Percentiles rank a stretch among this genome's conserved stretches.
phyloP scores from a whole-genome alignment of 2,329 filamentous ascomycete genomes.

The Ambrosiella xylebori region DNA sequence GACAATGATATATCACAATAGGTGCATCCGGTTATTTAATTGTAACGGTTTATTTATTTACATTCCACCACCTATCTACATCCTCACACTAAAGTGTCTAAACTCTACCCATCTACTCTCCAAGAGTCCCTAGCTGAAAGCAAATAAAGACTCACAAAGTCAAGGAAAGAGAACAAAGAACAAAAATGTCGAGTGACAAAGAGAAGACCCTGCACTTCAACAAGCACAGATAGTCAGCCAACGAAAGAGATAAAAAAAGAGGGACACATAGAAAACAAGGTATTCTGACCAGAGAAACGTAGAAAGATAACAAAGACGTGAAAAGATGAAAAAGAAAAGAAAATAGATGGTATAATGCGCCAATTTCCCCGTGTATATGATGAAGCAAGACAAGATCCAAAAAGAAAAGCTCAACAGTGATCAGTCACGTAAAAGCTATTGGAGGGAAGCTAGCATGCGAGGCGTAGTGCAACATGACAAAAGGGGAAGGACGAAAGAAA shows the following conservation, averaged over 20 bases:
- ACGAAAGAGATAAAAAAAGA: conserved; percentile 12
- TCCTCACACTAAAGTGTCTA: background rate
- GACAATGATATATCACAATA: no score
- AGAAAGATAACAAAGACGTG: background rate
- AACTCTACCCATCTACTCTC: background rate
- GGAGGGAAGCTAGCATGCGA: background rate
- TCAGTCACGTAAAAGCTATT: background rate
- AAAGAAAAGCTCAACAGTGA: background rate
- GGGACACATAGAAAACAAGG: conserved; percentile 13
- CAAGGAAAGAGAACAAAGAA: background rate
- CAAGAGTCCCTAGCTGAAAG: background rate
- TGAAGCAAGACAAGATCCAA: conserved; percentile 3
- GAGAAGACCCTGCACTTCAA: conserved; percentile 8
- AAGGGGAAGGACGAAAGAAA: no score
- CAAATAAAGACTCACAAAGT: background rate
- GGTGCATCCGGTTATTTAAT: background rate
- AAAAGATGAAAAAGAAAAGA: conserved; percentile 11
- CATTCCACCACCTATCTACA: background rate
- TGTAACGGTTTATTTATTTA: background rate
- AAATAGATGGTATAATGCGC: conserved; percentile 13
- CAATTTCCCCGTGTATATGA: conserved; percentile 8
- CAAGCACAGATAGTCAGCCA: conserved; percentile 11
- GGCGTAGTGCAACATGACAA: background rate
- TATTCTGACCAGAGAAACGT: background rate
- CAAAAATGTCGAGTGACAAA: conserved; percentile 2